Evolutionary conservation across 139 green algal genomes (phyloP), one percentile per base, ranked within the genome.

Genomic region (Chlorella ohadii): DNA sequence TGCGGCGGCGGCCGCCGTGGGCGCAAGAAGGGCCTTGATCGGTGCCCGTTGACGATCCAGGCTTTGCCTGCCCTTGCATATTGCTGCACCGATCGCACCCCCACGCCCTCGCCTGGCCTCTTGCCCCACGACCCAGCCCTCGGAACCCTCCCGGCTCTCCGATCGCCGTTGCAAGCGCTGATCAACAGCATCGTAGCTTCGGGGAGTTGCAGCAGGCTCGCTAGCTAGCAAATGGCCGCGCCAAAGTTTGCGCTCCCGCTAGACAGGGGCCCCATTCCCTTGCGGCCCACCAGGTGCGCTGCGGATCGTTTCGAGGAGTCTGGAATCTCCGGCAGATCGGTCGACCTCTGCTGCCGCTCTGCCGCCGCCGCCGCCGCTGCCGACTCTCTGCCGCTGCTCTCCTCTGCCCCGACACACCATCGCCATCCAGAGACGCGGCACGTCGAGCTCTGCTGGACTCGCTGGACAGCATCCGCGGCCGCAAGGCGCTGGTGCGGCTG

Each of bases 381-480:
- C 28, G 38, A 15, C 31, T 51, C 22, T 31, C 2, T 4, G 33
- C 59, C 16, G 31, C 75, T 47, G 33, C 57, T 33, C 4, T 34
- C 31, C 13, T 9, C 12, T 38, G 0, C 27, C n/a, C 17, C 22
- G 0, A 28, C 12, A 22, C 13, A 5, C 38, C 25, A 7, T 56
- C 20, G n/a, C 4, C 34, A 23, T 12, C 63, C 89, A 96, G 93
- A 67, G 86, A 91, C 19, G 36, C 91, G 4, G 93, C 91, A 1
- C 79, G 92, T 9, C 89, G 84, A n/a, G 72, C 89, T 22, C 84
- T 97, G 23, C 67, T 97, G 1, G 94, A 95, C 38, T 66, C 89
- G 3, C 70, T 97, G 0, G 94, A 97, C 85, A 89, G 88, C 65
- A 92, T 90, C 13, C 91, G 91, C 12, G 94, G 94, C n/a, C 93